phyloP scores from a whole-genome alignment of 495 filamentous ascomycete species.

The Hypoxylon subgilvum region DNA sequence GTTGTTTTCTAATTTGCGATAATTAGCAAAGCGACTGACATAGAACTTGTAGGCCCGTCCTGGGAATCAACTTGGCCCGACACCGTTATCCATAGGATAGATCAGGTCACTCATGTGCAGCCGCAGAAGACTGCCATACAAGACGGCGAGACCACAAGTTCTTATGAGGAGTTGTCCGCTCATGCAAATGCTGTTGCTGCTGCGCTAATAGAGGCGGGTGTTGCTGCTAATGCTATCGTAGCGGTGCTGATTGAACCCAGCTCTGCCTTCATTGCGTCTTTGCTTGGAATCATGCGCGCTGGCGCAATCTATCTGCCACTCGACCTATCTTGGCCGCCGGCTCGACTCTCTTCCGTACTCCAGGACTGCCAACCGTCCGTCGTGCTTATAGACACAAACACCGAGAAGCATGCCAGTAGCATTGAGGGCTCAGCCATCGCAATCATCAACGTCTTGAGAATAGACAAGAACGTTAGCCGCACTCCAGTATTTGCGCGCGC shows the following conservation, averaged over 20 bases:
- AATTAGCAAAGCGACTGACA: no score
- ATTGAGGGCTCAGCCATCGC: background rate
- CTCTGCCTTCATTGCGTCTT: slow-evolving; percentile 52
- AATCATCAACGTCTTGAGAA: background rate
- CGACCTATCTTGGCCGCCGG: slow-evolving; percentile 44
- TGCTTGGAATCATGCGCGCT: slow-evolving; percentile 58
- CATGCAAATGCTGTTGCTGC: background rate
- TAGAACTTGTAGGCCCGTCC: no score
- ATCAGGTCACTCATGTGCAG: no score
- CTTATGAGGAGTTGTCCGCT: background rate
- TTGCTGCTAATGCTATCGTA: slow-evolving; percentile 3
- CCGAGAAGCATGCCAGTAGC: slow-evolving; percentile 28
- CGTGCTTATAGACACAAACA: slow-evolving; percentile 52
- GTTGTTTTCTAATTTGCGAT: background rate
- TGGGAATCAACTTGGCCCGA: no score
- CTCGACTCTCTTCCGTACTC: slow-evolving; percentile 27
- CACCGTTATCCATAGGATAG: background rate
- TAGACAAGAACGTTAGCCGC: background rate
- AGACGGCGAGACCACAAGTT: no score
- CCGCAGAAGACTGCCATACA: no score
- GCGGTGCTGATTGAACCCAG: slow-evolving; percentile 42
- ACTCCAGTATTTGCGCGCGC: background rate
- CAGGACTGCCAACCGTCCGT: slow-evolving; percentile 10
- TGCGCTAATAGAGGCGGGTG: slow-evolving; percentile 8
- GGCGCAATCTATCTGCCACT: slow-evolving; percentile 61